phyloP scores from a whole-genome alignment of 352 stramenopile species.

The Aphanomyces invadans region DNA sequence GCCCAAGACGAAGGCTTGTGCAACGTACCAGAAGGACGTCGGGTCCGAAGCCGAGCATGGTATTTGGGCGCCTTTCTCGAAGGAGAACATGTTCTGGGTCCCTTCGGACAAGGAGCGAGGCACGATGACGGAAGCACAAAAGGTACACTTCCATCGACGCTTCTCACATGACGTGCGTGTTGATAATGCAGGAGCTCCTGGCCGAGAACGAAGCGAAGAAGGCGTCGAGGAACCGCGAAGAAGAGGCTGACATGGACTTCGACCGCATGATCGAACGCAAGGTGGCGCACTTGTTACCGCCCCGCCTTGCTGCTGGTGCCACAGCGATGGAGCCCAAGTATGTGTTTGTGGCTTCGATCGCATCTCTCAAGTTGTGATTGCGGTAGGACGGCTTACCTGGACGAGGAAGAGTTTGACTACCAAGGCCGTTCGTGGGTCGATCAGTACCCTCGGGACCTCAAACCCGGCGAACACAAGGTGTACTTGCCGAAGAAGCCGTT shows the following conservation, averaged over 20 bases:
- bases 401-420: slow-evolving; percentile 90
- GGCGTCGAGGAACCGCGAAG: slow-evolving; percentile 31
- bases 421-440: slow-evolving; percentile 93
- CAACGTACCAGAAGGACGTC: slow-evolving; percentile 13
- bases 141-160: not conserved
- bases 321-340: slow-evolving; percentile 51
- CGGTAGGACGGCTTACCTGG: slow-evolving; percentile 73
- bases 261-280: slow-evolving; percentile 86
- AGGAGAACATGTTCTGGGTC: slow-evolving; percentile 23
- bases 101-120: not conserved
- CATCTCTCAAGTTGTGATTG: slow-evolving; percentile 24
- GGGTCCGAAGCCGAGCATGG: slow-evolving; percentile 13
- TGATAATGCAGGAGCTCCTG: not conserved
- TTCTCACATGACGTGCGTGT: not conserved
- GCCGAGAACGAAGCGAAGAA: slow-evolving; percentile 25
- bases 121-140: slow-evolving; percentile 16
- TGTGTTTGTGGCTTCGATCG: not conserved
- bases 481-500: slow-evolving; percentile 98
- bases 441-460: slow-evolving; percentile 69
- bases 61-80: slow-evolving; percentile 17
- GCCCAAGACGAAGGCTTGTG: slow-evolving; percentile 32
- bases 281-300: slow-evolving; percentile 58
- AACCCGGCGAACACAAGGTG: slow-evolving; percentile 82
- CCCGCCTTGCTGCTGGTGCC: slow-evolving; percentile 54
- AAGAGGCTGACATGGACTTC: slow-evolving; percentile 79